A percentile compares a stretch with the other conserved stretches of the same genome.
Evolutionary conservation across 169 alveolate genomes (phyloP).

Genomic region (Plasmodium blacklocki): DNA sequence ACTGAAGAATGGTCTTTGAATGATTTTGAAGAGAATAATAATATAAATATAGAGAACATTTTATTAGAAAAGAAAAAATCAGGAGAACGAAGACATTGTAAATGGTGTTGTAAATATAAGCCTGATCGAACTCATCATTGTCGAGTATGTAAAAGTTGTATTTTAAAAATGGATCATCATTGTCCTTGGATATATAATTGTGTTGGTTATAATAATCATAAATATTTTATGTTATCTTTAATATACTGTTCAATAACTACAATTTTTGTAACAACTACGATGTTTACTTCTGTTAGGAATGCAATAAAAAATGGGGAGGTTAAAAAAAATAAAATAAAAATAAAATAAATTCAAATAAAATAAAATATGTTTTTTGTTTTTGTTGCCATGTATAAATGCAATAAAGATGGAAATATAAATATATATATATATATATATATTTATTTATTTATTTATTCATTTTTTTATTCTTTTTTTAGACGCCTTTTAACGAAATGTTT

Average conservation of each 20-base stretch:
- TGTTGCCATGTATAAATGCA: no score
- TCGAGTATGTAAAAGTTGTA: conserved; percentile 89
- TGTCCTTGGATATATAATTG: conserved; percentile 94
- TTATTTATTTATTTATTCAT: background rate
- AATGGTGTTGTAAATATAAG: conserved; percentile 85
- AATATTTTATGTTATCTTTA: conserved; percentile 86
- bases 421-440: no score
- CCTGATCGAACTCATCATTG: conserved; percentile 89
- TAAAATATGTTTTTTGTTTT: no score
- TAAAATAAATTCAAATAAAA: no score
- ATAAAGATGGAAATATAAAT: no score
- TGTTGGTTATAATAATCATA: conserved; percentile 92
- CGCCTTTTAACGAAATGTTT: conserved; percentile 83
- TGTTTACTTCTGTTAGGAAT: conserved; percentile 82
- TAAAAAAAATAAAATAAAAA: background rate
- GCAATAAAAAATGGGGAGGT: conserved; percentile 44
- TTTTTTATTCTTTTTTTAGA: conserved; percentile 51
- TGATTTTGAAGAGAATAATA: conserved; percentile 29
- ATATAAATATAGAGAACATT: conserved; percentile 37
- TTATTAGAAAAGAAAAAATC: conserved; percentile 82
- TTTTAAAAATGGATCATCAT: conserved; percentile 93
- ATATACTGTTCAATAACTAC: conserved; percentile 85
- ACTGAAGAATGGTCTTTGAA: conserved; percentile 87
- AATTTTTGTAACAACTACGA: conserved; percentile 80
- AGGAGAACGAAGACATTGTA: conserved; percentile 84